phyloP scores from a whole-genome alignment of 164 flowering plant species.

The Macadamia tetraphylla region DNA sequence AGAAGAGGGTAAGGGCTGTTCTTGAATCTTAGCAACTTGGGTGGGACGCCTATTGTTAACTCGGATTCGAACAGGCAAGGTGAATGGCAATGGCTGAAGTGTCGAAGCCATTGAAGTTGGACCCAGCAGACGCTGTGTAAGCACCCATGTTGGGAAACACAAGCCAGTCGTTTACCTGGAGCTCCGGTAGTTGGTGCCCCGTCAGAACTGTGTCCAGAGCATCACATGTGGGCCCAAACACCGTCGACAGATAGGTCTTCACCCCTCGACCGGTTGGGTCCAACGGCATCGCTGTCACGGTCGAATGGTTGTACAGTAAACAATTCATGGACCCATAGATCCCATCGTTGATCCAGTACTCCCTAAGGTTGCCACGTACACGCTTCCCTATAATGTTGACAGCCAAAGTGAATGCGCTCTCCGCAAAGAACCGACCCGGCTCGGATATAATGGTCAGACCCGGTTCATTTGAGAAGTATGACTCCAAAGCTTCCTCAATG shows the following conservation, averaged over 20 bases:
- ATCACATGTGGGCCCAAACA: constrained; percentile 65
- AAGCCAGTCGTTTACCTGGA: constrained; percentile 50
- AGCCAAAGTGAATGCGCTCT: constrained; percentile 42
- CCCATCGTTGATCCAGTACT: constrained; percentile 64
- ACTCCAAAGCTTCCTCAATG: constrained; percentile 26
- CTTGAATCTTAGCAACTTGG: too few relatives aligned
- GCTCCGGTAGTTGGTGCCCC: constrained; percentile 38
- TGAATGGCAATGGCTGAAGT: constrained; percentile 27
- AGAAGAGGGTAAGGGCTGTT: background rate
- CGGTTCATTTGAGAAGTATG: constrained; percentile 24
- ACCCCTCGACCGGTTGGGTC: constrained; percentile 30
- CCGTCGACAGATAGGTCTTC: constrained; percentile 29
- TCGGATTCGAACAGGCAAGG: constrained; percentile 15
- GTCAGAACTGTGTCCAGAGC: constrained; percentile 39
- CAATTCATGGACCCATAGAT: constrained; percentile 52
- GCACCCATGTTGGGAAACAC: constrained; percentile 62
- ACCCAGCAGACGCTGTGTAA: constrained; percentile 42
- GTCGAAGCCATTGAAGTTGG: constrained; percentile 48
- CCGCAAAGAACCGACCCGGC: constrained; percentile 36
- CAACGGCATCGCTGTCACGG: constrained; percentile 26
- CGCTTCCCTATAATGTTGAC: constrained; percentile 49
- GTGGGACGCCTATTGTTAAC: too few relatives aligned
- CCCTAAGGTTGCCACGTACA: constrained; percentile 39
- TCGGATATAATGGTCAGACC: constrained; percentile 8
- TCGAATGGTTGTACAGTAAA: constrained; percentile 30